phyloP scores from a whole-genome alignment of 768 basidiomycete genomes.

The Exsudoporus frostii region DNA sequence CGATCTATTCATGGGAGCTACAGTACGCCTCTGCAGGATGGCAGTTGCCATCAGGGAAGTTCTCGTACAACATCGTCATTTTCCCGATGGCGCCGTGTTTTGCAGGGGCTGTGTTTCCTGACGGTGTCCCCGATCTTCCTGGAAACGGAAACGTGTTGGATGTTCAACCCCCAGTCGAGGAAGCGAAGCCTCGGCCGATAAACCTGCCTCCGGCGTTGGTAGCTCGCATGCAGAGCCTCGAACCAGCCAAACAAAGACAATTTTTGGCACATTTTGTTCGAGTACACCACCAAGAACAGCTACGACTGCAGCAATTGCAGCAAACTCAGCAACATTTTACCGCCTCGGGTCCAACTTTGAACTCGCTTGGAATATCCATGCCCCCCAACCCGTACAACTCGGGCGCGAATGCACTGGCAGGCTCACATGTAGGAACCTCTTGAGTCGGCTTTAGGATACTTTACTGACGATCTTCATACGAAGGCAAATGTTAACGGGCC shows the following conservation, averaged over 20 bases:
- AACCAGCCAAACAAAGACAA: constrained; percentile 22
- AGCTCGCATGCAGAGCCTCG: constrained; percentile 23
- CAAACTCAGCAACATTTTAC: constrained; percentile 18
- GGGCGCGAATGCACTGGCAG: constrained; percentile 12
- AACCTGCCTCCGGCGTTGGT: constrained; percentile 10
- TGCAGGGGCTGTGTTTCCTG: constrained; percentile 51
- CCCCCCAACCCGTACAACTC: constrained; percentile 4
- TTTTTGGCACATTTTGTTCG: constrained; percentile 14
- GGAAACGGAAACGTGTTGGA: constrained; percentile 20
- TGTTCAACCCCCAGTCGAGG: constrained; percentile 1
- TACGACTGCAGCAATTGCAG: constrained; percentile 27
- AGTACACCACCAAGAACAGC: constrained; percentile 17
- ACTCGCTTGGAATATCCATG: constrained; percentile 14
- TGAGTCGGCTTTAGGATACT: not conserved
- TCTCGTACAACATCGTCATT: constrained; percentile 47
- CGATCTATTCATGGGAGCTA: not conserved
- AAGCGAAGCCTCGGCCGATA: constrained; percentile 2
- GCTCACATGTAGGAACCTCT: constrained; percentile 16
- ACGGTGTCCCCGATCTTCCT: constrained; percentile 46
- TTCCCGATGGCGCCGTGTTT: constrained; percentile 39
- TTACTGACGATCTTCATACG: not conserved
- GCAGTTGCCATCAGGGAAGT: constrained; percentile 40
- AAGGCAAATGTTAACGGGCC: constrained; percentile 15
- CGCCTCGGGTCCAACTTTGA: constrained; percentile 11
- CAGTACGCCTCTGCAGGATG: constrained; percentile 56